Base-by-base conservation (phyloP, 2,329 filamentous ascomycete genomes). In the Lojkania enalia region DNA sequence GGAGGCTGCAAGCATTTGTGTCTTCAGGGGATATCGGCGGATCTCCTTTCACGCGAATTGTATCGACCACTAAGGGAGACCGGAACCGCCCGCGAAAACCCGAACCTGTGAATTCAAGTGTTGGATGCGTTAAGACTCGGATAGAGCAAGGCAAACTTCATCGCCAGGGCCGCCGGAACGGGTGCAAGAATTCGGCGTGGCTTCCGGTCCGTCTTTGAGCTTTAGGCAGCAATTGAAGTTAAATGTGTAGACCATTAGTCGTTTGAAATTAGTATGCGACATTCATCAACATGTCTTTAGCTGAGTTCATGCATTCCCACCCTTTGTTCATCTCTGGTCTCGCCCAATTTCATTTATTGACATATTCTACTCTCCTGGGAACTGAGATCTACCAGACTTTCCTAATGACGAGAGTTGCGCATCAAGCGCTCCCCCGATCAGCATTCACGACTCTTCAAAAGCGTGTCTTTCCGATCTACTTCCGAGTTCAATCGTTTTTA, bases 371-470 rank as follows among this genome's bases (percentile, higher is more conserved):
- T 1, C 57, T 74, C 5, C 58, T 74, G 3, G 71, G 71, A 11
- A 66, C 66, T 2, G 59, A 72, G 42, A 48, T 74, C 0, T 74
- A 69, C 41, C 57, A 74, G 52, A 71, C 55, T 48, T 73, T 74
- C 39, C 46, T 72, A 27, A 67, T 72, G 41, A 71, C 70, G 1
- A 74, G 72, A 49, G 49, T 75, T 14, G 62, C 67, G 16, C 67
- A 65, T 45, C 54, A 54, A 38, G 54, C 52, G 4, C 64, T 74
- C 4, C 66, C 71, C 0, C 60, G 61, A 37, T 58, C 64, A 1
- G 56, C 67, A 1, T 75, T 75, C 40, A 69, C 68, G 5, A 55
- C 43, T 1, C 55, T 75, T 2, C 70, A 74, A 37, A 73, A 71
- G 44, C 61, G 58, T 2, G 37, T 73, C 1, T 74, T 74, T 39